Evolutionary conservation across 148 eudicot genomes (phyloP), one percentile per base, ranked within the genome.

Genomic region (Camellia japonica): DNA sequence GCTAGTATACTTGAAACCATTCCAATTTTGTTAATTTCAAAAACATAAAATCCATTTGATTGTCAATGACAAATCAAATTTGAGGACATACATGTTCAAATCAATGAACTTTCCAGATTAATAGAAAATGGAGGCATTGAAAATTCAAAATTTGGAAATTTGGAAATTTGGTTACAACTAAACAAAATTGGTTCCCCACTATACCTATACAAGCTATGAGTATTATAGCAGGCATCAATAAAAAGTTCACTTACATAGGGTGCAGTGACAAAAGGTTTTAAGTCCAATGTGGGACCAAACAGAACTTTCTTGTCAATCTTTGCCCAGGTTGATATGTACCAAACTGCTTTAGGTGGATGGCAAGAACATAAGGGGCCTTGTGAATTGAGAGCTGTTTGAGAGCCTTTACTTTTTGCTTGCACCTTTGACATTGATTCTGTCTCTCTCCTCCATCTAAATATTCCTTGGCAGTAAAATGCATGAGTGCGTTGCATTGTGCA

Each of bases 391-490:
- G 95, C 86, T 92, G 94, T 82, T 96, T 96, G 74, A 90, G 87
- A 46, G 99, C 99, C 88, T 64, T 90, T 18, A 96, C 98, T 86
- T 96, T 96, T 77, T 96, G 92, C 80, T 89, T 96, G 91, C 99
- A 96, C 73, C 79, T 86, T 75, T 94, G 87, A 82, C 99, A 96
- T 52, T 94, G 90, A 80, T 96, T 93, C 76, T 90, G 92, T 84
- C 82, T 92, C 70, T 85, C 95, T 81, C 99, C 99, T 52, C 95
- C 97, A 82, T 96, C 99, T 76, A 96, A 88, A 71, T 89, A 93
- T 84, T 96, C 98, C 73, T 85, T 76, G 71, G 93, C 93, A 38
- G 97, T 92, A 84, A 92, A 96, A 83, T 96, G 87, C 55, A 30
- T 60, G 62, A 96, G 92, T 73, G 99, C 99, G 79, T 91, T 93